Conservation (phyloP, 257 asterid genomes). For the Salvia rosmarinus region DNA sequence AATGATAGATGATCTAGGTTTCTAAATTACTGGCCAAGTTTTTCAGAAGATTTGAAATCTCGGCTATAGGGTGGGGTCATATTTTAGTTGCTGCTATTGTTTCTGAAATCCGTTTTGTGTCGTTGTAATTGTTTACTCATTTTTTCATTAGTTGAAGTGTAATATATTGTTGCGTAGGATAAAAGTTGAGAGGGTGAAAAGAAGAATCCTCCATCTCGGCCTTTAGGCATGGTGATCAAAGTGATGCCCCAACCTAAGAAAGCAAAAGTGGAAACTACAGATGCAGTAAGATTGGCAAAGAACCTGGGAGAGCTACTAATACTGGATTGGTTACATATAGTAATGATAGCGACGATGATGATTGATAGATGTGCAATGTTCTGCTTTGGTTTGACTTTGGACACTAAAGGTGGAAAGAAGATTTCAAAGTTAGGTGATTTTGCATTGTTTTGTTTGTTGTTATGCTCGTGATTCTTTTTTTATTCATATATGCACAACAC, state of each 20-base stretch:
- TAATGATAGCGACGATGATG: constrained; percentile 81
- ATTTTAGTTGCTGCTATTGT: neutral
- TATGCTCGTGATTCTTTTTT: constrained; percentile 14
- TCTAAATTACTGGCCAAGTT: neutral
- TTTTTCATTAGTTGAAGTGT: neutral
- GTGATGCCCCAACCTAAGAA: constrained; percentile 83
- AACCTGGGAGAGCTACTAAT: neutral
- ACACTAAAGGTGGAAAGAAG: neutral
- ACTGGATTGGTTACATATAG: constrained; percentile 78
- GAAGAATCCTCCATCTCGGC: constrained; percentile 53
- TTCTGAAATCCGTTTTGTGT: neutral
- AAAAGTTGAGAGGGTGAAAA: constrained; percentile 42
- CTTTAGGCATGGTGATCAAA: constrained; percentile 62
- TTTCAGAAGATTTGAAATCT: neutral
- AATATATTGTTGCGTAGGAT: constrained; percentile 46
- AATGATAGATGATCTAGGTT: neutral
- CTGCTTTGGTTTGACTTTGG: neutral
- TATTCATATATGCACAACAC: neutral
- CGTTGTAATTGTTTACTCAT: neutral
- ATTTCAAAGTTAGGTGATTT: neutral
- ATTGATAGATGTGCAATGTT: constrained; percentile 24
- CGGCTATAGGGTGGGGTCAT: neutral
- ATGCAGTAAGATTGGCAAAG: constrained; percentile 35
- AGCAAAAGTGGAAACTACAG: constrained; percentile 52
- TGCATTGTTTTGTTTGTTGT: neutral